Evolutionary conservation across 352 stramenopile species (phyloP), one percentile per base, ranked within the genome.

Genomic region (Sclerospora graminicola): DNA sequence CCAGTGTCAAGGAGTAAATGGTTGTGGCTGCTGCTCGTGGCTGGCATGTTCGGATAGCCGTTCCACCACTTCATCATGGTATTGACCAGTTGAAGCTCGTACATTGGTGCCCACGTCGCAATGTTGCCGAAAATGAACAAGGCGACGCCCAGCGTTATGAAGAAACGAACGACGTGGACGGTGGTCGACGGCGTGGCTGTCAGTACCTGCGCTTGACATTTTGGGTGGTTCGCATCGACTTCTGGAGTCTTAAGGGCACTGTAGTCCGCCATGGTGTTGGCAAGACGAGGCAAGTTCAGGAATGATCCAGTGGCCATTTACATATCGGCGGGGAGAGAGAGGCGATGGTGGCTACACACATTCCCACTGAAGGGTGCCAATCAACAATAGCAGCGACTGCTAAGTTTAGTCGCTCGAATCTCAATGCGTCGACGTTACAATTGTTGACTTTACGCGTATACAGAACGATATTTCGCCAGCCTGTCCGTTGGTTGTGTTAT

Each of bases 111-210:
- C 57, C 56, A 79, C 1, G 66, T 78, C 13, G 63, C 66, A 33
- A 82, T 69, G 53, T 82, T 82, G 31, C 69, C 69, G 36, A 82
- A 82, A 42, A 82, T 54, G 51, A 77, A 82, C 36, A 56, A 43
- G 11, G 45, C 52, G 39, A 73, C 48, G 15, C 51, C 39, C 44
- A 78, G 45, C 32, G 61, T 21, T 19, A 74, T 57, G 19, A 60
- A 48, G 21, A 66, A 52, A 16, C 63, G 63, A 19, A 70, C 41
- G 29, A 53, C 43, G 11, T 68, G 56, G 29, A 69, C 52, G 13
- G 46, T 23, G 8, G 24, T 16, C 35, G 60, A 69, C 10, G 36
- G 31, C 1, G 23, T 14, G 15, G 9, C 29, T 7, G 52, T 9
- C 2, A 37, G 13, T 10, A 27, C 24, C 27, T 11, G 11, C 2